Evolutionary conservation across 805 yeast genomes (phyloP), one percentile per base, ranked within the genome.

Genomic region (Torulaspora maleeae): DNA sequence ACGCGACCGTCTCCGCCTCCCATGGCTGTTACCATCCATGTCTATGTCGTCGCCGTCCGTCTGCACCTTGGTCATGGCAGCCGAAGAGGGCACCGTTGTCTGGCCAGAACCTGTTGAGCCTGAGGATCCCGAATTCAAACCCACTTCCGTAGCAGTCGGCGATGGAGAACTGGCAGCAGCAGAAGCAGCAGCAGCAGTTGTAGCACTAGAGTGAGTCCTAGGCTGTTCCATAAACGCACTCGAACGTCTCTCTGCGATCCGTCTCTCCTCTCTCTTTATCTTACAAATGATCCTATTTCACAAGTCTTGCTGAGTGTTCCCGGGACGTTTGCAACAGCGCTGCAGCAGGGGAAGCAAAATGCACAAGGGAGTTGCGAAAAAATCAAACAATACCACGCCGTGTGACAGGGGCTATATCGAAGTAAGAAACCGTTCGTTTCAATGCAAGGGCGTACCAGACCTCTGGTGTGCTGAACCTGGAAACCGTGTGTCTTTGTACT

Each of bases 141-240:
- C 16, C 12, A 36, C 36, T 28, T 27, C 33, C 11, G 39, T 27
- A 12, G 40, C 30, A 4, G 41, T 27, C 33, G 47, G 48, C 25
- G 51, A 43, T 36, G 47, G 38, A 15, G 48, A 38, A 16, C 43
- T 34, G 17, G 54, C 22, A 41, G 48, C 33, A 12, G 52, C 36
- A 7, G 53, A 17, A 17, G 42, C 36, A 9, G 44, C 37, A 19
- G 54, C 36, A 38, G 54, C 44, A 13, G 51, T 27, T 15, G 45
- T 36, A 34, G 59, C 45, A 37, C 50, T 51, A 29, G 55, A 49
- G 24, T 53, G 59, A 11, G 59, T 51, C 36, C 55, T 52, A 20
- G 54, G 49, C 34, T 55, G 59, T 36, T 55, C 57, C 55, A 55
- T 55, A 29, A 16, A 27, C 32, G 32, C 27, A 37, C 11, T 36